Evolutionary conservation across 2,329 filamentous ascomycete genomes (phyloP).

Genomic region (Peltaster fructicola): DNA sequence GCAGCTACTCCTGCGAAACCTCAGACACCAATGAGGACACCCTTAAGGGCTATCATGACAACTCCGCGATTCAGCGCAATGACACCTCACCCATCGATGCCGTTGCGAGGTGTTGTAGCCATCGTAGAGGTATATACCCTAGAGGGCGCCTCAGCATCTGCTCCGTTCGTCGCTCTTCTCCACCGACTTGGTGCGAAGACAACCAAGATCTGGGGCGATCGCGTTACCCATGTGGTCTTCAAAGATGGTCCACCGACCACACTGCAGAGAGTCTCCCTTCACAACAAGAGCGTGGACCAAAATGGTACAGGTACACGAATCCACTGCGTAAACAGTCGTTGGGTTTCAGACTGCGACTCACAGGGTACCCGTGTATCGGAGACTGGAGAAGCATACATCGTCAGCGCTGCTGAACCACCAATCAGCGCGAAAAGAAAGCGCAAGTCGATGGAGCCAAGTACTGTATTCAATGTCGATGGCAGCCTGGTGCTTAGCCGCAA

Average conservation of each 20-base stretch:
- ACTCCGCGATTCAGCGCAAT: slow-evolving; percentile 14
- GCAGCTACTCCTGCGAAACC: slow-evolving; percentile 6
- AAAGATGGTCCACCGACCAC: slow-evolving; percentile 21
- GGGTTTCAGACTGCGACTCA: slow-evolving; percentile 20
- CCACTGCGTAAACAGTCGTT: slow-evolving; percentile 21
- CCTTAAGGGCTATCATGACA: slow-evolving; percentile 13
- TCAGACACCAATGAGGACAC: slow-evolving; percentile 16
- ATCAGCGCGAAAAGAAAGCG: slow-evolving; percentile 15
- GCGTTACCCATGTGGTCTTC: slow-evolving; percentile 21
- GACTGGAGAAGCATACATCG: slow-evolving; percentile 15
- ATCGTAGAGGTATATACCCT: slow-evolving; percentile 21
- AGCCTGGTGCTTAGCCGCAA: slow-evolving; percentile 17
- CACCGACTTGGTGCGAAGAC: slow-evolving; percentile 20
- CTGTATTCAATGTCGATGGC: slow-evolving; percentile 15
- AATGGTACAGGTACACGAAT: slow-evolving; percentile 11
- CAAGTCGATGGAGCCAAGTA: slow-evolving; percentile 21
- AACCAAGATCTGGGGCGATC: slow-evolving; percentile 19
- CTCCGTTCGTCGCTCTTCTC: slow-evolving; percentile 17
- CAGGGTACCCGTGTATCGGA: slow-evolving; percentile 15
- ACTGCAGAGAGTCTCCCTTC: slow-evolving; percentile 16
- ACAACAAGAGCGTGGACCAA: slow-evolving; percentile 15
- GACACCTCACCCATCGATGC: slow-evolving; percentile 20
- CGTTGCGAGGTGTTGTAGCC: slow-evolving; percentile 16
- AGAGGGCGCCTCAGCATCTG: slow-evolving; percentile 19
- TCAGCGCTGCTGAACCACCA: slow-evolving; percentile 17